Evolutionary conservation across 768 basidiomycete genomes (phyloP).

Genomic region (Thelephora ganbajun): DNA sequence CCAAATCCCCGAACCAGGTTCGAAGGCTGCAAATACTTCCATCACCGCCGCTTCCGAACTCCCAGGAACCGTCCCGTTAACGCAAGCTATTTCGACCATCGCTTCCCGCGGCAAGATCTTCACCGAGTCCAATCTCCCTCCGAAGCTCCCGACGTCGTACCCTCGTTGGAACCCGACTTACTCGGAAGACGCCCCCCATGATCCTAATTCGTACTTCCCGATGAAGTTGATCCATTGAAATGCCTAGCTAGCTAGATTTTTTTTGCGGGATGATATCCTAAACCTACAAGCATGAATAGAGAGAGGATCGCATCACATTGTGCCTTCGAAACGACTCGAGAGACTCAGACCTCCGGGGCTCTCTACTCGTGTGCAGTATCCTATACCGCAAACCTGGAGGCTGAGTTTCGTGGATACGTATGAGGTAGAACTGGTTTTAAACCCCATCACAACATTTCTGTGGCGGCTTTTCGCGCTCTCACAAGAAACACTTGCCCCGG

Average conservation of each 20-base stretch:
- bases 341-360: too few relatives aligned
- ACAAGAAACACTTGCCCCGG: constrained; percentile 25
- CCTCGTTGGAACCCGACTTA: constrained; percentile 63
- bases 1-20: background rate
- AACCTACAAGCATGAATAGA: background rate
- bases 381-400: too few relatives aligned
- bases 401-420: too few relatives aligned
- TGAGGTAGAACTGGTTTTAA: too few relatives aligned
- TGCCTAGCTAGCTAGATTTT: background rate
- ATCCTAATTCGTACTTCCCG: constrained; percentile 71
- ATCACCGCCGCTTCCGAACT: constrained; percentile 32
- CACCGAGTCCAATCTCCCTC: constrained; percentile 55
- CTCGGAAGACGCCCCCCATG: constrained; percentile 72
- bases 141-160: constrained; percentile 50
- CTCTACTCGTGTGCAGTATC: too few relatives aligned
- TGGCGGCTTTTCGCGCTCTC: background rate
- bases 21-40: constrained; percentile 16
- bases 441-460: too few relatives aligned
- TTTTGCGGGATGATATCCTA: background rate
- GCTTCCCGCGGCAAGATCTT: constrained; percentile 43
- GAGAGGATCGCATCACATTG: too few relatives aligned
- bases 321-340: too few relatives aligned
- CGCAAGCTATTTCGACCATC: constrained; percentile 58
- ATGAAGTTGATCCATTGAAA: constrained; percentile 41
- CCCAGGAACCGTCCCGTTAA: constrained; percentile 34